phyloP scores from a whole-genome alignment of 1,284 basidiomycete genomes.

The Athelia psychrophila region DNA sequence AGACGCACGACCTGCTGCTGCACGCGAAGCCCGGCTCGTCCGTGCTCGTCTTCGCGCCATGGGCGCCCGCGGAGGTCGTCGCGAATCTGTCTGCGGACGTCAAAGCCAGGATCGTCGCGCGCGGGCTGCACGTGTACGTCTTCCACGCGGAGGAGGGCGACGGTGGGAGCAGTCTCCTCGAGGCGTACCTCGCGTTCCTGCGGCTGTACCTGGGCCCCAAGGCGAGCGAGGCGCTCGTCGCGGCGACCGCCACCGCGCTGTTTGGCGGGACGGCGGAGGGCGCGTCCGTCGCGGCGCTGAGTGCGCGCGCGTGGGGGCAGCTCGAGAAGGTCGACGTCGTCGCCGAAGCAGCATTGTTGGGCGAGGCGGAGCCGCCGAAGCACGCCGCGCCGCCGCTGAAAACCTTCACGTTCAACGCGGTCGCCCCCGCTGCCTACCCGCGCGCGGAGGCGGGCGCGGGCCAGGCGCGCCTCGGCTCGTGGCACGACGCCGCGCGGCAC shows the following conservation, averaged over 20 bases:
- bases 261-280: constrained; percentile 42
- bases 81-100: constrained; percentile 48
- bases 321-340: constrained; percentile 50
- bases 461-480: constrained; percentile 62
- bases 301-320: constrained; percentile 52
- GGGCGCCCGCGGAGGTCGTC: constrained; percentile 58
- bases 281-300: constrained; percentile 44
- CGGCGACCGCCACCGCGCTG: constrained; percentile 44
- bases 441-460: constrained; percentile 58
- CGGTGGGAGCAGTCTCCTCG: constrained; percentile 29
- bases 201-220: constrained; percentile 66
- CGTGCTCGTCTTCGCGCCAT: constrained; percentile 60
- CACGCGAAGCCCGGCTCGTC: constrained; percentile 55
- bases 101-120: constrained; percentile 38
- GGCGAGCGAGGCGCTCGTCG: constrained; percentile 51
- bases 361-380: constrained; percentile 16
- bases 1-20: constrained; percentile 60
- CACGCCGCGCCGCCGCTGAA: constrained; percentile 39
- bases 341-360: constrained; percentile 10
- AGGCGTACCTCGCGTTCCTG: constrained; percentile 62
- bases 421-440: constrained; percentile 54
- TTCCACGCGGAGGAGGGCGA: constrained; percentile 49
- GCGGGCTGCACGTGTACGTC: constrained; percentile 54
- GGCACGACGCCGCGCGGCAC: constrained; percentile 90
- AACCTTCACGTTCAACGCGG: constrained; percentile 67